A percentile compares a stretch with the other conserved stretches of the same genome.
Conservation (phyloP, 2,329 filamentous ascomycete species). For the Annulohypoxylon truncatum region DNA sequence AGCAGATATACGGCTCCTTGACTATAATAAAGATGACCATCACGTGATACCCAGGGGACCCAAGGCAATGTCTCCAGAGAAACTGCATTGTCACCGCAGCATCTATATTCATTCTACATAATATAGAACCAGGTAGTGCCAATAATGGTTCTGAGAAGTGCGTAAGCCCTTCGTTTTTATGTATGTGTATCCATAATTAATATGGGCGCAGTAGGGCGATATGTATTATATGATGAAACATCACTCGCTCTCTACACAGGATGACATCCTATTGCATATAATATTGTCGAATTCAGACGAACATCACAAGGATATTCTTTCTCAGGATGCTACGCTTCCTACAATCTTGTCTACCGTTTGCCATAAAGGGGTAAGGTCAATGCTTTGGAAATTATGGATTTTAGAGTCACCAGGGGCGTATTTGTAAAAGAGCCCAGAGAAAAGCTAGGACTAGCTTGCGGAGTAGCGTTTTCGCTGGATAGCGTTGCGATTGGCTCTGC, state of each 20-base stretch:
- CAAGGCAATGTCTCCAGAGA: background rate
- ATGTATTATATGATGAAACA: slow-evolving; percentile 13
- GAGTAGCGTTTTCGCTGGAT: background rate
- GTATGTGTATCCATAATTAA: background rate
- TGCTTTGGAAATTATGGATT: background rate
- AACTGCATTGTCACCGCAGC: slow-evolving; percentile 6
- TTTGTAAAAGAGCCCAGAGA: slow-evolving; percentile 15
- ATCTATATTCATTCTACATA: slow-evolving; percentile 3
- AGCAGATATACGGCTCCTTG: background rate
- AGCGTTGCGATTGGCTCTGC: background rate
- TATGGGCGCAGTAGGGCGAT: too few species aligned
- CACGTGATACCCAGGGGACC: slow-evolving; percentile 9
- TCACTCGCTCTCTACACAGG: background rate
- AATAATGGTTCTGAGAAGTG: background rate
- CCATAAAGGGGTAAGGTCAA: background rate
- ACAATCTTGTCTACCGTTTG: slow-evolving; percentile 8
- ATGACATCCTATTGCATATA: background rate
- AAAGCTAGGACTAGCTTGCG: background rate
- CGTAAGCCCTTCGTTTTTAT: background rate
- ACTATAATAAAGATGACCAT: slow-evolving; percentile 4
- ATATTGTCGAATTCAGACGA: slow-evolving; percentile 8
- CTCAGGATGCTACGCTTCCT: slow-evolving; percentile 1
- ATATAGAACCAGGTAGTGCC: background rate
- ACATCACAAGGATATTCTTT: slow-evolving; percentile 15
- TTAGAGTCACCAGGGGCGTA: background rate